These are phyloP conservation scores for Penicillium oxalicum DNA, from an alignment of 2,329 filamentous ascomycete species.

Conservation along the genomic window DNA sequence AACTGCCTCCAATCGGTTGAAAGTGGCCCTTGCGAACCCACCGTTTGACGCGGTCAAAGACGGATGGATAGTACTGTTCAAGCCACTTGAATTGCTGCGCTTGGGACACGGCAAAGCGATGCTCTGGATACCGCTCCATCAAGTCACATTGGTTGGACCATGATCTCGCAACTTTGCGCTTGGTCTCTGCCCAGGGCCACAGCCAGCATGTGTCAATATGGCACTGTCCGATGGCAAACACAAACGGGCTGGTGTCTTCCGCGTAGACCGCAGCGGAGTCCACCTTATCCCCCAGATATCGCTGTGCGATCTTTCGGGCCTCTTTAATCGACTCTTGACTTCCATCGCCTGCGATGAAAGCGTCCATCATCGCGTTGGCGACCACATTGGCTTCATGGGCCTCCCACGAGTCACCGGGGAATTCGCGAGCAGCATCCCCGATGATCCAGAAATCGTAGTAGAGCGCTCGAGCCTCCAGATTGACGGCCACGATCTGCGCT, in stretches of 20 bases:
- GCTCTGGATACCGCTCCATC: conserved; percentile 90
- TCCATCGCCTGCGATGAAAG: conserved; percentile 72
- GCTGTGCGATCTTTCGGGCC: conserved; percentile 73
- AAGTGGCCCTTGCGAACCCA: conserved; percentile 89
- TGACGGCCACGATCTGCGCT: conserved; percentile 84
- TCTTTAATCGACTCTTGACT: conserved; percentile 68
- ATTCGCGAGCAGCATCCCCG: conserved; percentile 82
- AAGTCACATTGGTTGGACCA: conserved; percentile 97
- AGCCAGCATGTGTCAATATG: conserved; percentile 99
- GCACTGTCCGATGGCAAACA: conserved; percentile 89
- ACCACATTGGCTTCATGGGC: conserved; percentile 78
- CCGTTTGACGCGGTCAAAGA: conserved; percentile 82
- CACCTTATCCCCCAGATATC: conserved; percentile 74
- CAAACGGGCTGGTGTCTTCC: conserved; percentile 64
- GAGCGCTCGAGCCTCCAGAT: conserved; percentile 74
- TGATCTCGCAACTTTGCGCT: conserved; percentile 88
- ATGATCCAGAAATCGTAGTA: conserved; percentile 96
- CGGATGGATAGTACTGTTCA: conserved; percentile 78
- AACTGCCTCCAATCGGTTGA: conserved; percentile 92
- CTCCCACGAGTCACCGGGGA: conserved; percentile 81
- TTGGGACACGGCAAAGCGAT: conserved; percentile 86
- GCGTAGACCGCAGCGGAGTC: conserved; percentile 82
- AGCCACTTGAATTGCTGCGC: conserved; percentile 99
- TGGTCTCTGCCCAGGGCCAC: conserved; percentile 97
- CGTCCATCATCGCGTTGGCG: conserved; percentile 82